phyloP scores from a whole-genome alignment of 306 rosid genomes.

The Luffa aegyptiaca region DNA sequence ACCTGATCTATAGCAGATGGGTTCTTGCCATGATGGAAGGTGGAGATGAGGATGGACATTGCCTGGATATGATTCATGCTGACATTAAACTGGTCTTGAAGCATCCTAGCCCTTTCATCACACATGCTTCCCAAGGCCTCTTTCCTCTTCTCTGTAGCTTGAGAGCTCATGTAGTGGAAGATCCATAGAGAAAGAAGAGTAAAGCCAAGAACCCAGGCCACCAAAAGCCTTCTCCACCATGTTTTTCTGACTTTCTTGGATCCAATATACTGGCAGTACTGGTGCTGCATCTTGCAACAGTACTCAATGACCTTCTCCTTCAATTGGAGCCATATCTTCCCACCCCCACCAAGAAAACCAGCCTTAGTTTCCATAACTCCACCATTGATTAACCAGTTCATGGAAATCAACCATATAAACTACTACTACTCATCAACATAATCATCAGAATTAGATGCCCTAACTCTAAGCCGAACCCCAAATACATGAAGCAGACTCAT shows the following conservation, averaged over 20 bases:
- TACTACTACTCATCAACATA: constrained; percentile 41
- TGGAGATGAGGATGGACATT: constrained; percentile 87
- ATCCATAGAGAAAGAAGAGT: constrained; percentile 40
- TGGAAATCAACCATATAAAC: constrained; percentile 48
- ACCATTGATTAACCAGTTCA: constrained; percentile 51
- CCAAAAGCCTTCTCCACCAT: constrained; percentile 53
- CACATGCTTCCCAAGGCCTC: constrained; percentile 85
- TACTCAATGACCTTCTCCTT: constrained; percentile 53
- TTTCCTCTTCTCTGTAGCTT: constrained; percentile 76
- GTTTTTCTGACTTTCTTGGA: constrained; percentile 34
- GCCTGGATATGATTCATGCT: constrained; percentile 97
- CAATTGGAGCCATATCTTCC: constrained; percentile 51
- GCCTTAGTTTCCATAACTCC: constrained; percentile 49
- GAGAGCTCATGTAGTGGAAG: constrained; percentile 48
- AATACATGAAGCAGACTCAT: constrained; percentile 75
- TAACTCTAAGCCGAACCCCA: constrained; percentile 65
- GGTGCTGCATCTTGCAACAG: constrained; percentile 33
- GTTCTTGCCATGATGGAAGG: constrained; percentile 75
- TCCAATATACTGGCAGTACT: constrained; percentile 44
- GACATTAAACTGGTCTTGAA: constrained; percentile 95
- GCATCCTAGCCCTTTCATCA: constrained; percentile 93
- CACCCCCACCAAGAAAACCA: constrained; percentile 45
- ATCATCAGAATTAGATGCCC: constrained; percentile 73
- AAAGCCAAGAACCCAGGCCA: constrained; percentile 59
- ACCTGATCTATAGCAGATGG: constrained; percentile 96